These are phyloP conservation scores for Eimeria brunetti DNA, from an alignment of 169 alveolate species.

Conservation along the genomic window DNA sequence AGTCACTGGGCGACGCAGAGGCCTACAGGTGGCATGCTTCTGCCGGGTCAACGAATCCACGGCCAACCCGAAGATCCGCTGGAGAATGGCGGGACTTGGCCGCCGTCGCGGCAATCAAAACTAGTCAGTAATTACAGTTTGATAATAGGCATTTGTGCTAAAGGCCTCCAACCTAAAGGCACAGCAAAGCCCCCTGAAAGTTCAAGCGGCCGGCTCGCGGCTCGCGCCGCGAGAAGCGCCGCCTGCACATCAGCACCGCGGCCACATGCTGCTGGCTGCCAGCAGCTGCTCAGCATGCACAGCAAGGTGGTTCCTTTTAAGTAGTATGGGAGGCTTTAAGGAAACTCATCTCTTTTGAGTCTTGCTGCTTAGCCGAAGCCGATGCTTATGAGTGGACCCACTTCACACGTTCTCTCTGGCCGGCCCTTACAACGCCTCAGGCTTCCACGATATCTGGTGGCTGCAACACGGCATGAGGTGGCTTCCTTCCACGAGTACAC, in stretches of 20 bases:
- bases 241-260: slow-evolving; percentile 80
- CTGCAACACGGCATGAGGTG: slow-evolving; percentile 21
- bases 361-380: slow-evolving; percentile 1
- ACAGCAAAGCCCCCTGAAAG: slow-evolving; percentile 68
- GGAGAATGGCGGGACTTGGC: slow-evolving; percentile 66
- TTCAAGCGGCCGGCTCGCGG: slow-evolving; percentile 76
- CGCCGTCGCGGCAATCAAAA: slow-evolving; percentile 72
- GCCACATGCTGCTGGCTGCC: slow-evolving; percentile 79
- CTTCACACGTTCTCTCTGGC: slow-evolving; percentile 38
- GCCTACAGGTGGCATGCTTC: slow-evolving; percentile 73
- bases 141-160: slow-evolving; percentile 45
- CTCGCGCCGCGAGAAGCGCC: slow-evolving; percentile 79
- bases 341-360: slow-evolving; percentile 8
- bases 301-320: not conserved
- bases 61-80: slow-evolving; percentile 71
- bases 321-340: not conserved
- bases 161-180: slow-evolving; percentile 60
- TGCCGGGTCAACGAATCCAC: slow-evolving; percentile 78
- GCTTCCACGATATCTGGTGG: not conserved
- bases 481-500: slow-evolving; percentile 21
- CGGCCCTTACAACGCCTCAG: slow-evolving; percentile 29
- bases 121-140: slow-evolving; percentile 60
- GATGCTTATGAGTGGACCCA: not conserved
- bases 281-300: slow-evolving; percentile 76
- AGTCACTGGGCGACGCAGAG: slow-evolving; percentile 75